Conservation (phyloP, 2,329 filamentous ascomycete species). For the Pleurostoma richardsiae region DNA sequence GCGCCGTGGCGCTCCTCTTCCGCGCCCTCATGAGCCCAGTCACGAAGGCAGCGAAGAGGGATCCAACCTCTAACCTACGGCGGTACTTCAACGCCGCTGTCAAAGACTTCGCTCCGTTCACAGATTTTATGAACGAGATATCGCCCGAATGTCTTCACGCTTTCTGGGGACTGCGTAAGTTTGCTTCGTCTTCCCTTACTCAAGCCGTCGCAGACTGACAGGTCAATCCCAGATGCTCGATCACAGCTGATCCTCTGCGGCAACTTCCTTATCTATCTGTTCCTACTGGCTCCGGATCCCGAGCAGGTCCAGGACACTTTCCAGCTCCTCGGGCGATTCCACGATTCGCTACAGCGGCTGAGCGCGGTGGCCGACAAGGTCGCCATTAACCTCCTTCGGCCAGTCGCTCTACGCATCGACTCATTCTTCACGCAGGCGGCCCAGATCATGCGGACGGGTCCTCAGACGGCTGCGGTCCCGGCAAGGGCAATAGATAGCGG, state of each 20-base stretch:
- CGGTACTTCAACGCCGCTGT: conserved; percentile 27
- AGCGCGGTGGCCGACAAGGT: conserved; percentile 21
- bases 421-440: conserved; percentile 32
- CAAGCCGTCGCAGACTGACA: conserved; percentile 1
- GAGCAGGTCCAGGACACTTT: conserved; percentile 27
- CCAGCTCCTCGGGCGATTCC: conserved; percentile 28
- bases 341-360: conserved; percentile 27
- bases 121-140: conserved; percentile 28
- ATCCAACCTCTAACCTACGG: conserved; percentile 26
- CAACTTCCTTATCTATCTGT: conserved; percentile 43
- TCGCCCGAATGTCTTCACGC: conserved; percentile 28
- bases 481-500: not conserved
- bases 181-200: not conserved
- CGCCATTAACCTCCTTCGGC: conserved; percentile 24
- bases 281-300: conserved; percentile 32
- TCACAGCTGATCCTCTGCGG: conserved; percentile 40
- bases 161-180: conserved; percentile 40
- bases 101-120: conserved; percentile 29
- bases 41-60: conserved; percentile 31
- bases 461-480: not conserved
- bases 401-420: conserved; percentile 29
- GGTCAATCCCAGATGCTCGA: conserved; percentile 20
- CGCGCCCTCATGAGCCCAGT: conserved; percentile 40
- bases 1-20: conserved; percentile 33
- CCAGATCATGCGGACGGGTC: conserved; percentile 8